Base-by-base conservation (phyloP, 257 asterid genomes). In the Ophiorrhiza pumila region DNA sequence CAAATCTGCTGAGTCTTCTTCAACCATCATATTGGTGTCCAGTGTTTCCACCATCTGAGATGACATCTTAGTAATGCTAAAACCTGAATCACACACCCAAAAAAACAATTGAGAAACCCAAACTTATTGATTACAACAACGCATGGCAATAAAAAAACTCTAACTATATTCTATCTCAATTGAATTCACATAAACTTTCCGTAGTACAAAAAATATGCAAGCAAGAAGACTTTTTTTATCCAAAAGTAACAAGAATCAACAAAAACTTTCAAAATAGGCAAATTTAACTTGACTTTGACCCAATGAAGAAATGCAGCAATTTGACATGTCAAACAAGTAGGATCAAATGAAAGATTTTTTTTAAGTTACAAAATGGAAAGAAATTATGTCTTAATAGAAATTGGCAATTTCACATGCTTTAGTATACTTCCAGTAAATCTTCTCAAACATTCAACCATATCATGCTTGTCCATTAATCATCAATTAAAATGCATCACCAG, bases 1-100 rank as follows among this genome's bases (percentile, higher is more conserved):
- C 69, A 74, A 73, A 18, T 74, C 58, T 25, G 77, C 66, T 50
- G 74, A 65, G 77, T 81, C 82, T 61, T 92, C 88, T 76, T 73
- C 87, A 58, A 60, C 58, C 62, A 41, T 71, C 43, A 66, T 57
- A 65, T 74, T 83, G 71, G 65, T 80, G 70, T 67, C 87, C 86
- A 77, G 76, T 60, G 60, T 78, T 71, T 83, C 82, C 80, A 81
- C 73, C 75, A 65, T 56, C 78, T 73, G 77, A 56, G 82, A 70
- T 50, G 83, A 66, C 42, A 81, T 29, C 74, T 76, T 85, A 74
- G 71, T 72, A 68, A 56, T 80, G 65, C 71, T 69, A 47, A 55
- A 77, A 73, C 84, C 91, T 87, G 59, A 37, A 68, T 62, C 29
- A 56, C 68, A 18, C 59, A 57, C 45, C 35, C 65, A 32, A 6